Conservation (phyloP, 1,284 basidiomycete genomes). For the Sphaerobolus stellatus region DNA sequence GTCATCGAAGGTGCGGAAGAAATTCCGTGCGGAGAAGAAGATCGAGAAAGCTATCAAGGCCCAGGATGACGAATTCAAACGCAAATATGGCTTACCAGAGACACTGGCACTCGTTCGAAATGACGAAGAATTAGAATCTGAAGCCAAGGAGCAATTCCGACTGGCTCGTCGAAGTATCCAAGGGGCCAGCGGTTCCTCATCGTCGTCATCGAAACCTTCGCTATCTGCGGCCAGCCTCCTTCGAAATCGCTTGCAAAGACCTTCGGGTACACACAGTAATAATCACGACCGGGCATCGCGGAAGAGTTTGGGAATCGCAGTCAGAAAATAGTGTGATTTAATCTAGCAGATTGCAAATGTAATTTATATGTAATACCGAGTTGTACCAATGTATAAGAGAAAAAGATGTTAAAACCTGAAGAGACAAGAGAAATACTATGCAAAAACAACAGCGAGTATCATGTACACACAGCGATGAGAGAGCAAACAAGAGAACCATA, state of each 20-base stretch:
- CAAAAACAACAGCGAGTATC: conserved; percentile 10
- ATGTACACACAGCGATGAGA: conserved; percentile 11
- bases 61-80: conserved; percentile 68
- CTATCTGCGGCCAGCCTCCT: conserved; percentile 6
- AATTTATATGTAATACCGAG: background rate
- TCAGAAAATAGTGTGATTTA: conserved; percentile 10
- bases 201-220: conserved; percentile 5
- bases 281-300: background rate
- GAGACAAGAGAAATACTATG: too few relatives aligned
- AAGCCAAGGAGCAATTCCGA: conserved; percentile 64
- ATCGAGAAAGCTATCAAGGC: conserved; percentile 62
- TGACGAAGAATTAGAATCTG: conserved; percentile 53
- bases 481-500: background rate
- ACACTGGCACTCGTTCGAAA: conserved; percentile 52
- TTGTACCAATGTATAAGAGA: background rate
- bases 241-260: conserved; percentile 5
- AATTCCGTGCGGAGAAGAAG: conserved; percentile 86
- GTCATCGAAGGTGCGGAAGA: conserved; percentile 71
- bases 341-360: conserved; percentile 2
- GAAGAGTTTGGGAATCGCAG: conserved; percentile 7
- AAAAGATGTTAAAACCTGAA: too few relatives aligned
- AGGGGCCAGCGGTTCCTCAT: conserved; percentile 19
- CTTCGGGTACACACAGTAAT: conserved; percentile 1
- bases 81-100: conserved; percentile 71
- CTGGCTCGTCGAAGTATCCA: conserved; percentile 46